phyloP scores from a whole-genome alignment of 169 alveolate genomes.

The Cryptosporidium sp. region DNA sequence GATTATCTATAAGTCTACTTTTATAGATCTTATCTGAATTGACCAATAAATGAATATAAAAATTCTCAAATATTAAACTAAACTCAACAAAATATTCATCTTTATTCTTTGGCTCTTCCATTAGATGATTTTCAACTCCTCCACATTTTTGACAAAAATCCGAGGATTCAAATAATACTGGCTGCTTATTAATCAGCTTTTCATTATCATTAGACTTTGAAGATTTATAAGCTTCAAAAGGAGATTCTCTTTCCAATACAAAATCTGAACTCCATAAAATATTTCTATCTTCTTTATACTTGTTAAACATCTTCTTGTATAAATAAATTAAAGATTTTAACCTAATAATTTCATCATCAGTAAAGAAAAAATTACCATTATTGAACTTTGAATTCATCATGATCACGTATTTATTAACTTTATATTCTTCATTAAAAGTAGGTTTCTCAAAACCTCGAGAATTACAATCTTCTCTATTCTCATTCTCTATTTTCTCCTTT shows the following conservation, averaged over 20 bases:
- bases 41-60: conserved; percentile 25
- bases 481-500: neutral
- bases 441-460: no score
- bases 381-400: conserved; percentile 1
- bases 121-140: neutral
- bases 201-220: neutral
- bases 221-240: neutral
- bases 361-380: conserved; percentile 38
- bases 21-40: conserved; percentile 22
- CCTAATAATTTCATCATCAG: conserved; percentile 14
- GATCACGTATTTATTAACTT: neutral
- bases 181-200: neutral
- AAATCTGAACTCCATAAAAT: conserved; percentile 16
- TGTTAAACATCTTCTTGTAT: conserved; percentile 6
- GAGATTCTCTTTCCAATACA: conserved; percentile 22
- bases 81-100: conserved; percentile 41
- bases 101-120: neutral
- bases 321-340: conserved; percentile 1
- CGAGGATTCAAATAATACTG: neutral
- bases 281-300: conserved; percentile 23
- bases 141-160: conserved; percentile 19
- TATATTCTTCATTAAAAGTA: neutral
- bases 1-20: conserved; percentile 18
- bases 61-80: conserved; percentile 24
- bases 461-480: no score